Base-by-base conservation (phyloP, 2,329 filamentous ascomycete species). In the Fusarium praegraminearum region DNA sequence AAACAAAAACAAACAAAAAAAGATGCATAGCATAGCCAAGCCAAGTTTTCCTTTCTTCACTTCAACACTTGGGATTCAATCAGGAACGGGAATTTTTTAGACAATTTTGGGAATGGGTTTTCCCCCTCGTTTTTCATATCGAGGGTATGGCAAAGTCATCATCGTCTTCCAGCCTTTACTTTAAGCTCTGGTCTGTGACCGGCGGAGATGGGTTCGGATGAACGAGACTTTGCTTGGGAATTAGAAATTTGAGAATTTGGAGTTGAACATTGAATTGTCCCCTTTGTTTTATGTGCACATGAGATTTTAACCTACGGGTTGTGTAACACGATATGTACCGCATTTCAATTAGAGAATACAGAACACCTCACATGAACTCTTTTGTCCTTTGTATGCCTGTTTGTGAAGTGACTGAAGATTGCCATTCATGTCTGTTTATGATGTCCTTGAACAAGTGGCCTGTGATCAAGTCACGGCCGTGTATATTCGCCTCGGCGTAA, bases 241-340 rank as follows among this genome's bases (percentile, higher is more conserved):
- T 55, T 60, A 67, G 56, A 62, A 61, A 54, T 49, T 57, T 55
- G 57, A 67, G 62, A 57, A 57, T 30, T 41, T 52, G 68, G 67
- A 70, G 60, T 70, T 68, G 35, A 62, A 40, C 13, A 24, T 40
- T 65, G 58, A 33, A 40, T 62, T 35, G 64, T 69, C 58, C 60
- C 55, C 49, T 71, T 67, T 59, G 68, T 71, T 70, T 71, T 50
- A 71, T 67, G 65, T 71, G 68, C 57, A 66, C 65, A 71, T 71
- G 69, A 62, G n/a, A 20, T 41, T 53, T 71, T 66, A 46, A 52
- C 50, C 52, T 45, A 45, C 20, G 50, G 60, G 65, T 41, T 52
- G 57, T 66, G 65, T 57, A 67, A 47, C 59, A 62, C 44, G 22
- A 54, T 46, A 36, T 35, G 45, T 71, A 32, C 61, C 60, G 45